Base-by-base conservation (phyloP, 768 basidiomycete genomes). In the Boletus edulis region DNA sequence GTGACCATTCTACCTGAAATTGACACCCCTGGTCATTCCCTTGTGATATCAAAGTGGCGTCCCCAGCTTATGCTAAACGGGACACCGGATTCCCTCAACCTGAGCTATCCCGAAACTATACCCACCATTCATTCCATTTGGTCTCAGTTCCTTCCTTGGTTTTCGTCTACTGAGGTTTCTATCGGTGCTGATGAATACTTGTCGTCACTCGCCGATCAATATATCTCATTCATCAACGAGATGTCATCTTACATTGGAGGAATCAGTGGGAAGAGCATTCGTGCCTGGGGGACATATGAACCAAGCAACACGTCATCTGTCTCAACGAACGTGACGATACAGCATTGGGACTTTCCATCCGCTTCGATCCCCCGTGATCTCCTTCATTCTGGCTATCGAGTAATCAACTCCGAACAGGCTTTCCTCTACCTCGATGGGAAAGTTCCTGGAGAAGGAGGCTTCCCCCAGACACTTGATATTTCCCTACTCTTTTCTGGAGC, bases 161-260 rank as follows among this genome's bases (percentile, higher is more conserved):
- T 73, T 57, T 57, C 73, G 18, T 63, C 72, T 49, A 45, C 62
- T 11, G 75, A 79, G 51, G 75, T 80, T 18, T 76, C 76, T 9
- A 78, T 80, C 37, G 78, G 78, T 13, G 76, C 76, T 24, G 77
- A 78, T 50, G 76, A 79, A 62, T 78, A 78, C 54, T 54, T 58
- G 11, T 38, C 70, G 9, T 59, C 66, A 7, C 61, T 77, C 10
- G 77, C 75, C 3, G 66, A 77, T 46, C 74, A 72, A 45, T 79
- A 78, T 55, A 72, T 75, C 44, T 60, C 69, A 9, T 79, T 75
- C 48, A 72, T 80, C 42, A 76, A 78, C 39, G 67, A 66, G 46
- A 76, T 79, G 76, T 66, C 73, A 15, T 60, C 62, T 17, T 76
- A 72, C 56, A 72, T 79, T 29, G 22, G 53, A 11, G 51, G 49